phyloP scores from a whole-genome alignment of 148 eudicot species.

The Cornus suecica region DNA sequence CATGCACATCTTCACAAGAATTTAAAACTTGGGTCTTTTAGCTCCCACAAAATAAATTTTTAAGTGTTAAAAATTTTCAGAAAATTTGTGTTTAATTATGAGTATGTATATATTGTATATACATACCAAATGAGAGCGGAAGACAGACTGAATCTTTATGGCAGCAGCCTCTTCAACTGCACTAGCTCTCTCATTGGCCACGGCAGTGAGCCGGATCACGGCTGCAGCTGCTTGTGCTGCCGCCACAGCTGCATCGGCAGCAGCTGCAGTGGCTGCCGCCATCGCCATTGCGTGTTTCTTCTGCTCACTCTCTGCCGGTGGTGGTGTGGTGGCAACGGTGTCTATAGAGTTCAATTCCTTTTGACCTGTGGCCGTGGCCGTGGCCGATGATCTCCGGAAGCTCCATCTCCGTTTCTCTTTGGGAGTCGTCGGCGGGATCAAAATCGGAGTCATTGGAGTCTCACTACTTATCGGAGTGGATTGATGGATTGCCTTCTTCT shows the following conservation, averaged over 20 bases:
- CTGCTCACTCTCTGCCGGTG: slow-evolving; percentile 24
- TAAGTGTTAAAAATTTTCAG: neutral
- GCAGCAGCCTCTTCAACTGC: slow-evolving; percentile 58
- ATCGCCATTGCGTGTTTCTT: slow-evolving; percentile 50
- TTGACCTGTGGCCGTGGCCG: slow-evolving; percentile 31
- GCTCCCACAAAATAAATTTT: too few relatives aligned
- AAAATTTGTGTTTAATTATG: neutral
- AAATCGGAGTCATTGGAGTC: slow-evolving; percentile 34
- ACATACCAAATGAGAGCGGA: slow-evolving; percentile 68
- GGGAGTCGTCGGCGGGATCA: slow-evolving; percentile 52
- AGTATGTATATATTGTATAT: neutral
- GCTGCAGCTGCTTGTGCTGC: slow-evolving; percentile 50
- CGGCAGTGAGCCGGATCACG: slow-evolving; percentile 23
- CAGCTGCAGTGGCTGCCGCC: slow-evolving; percentile 32
- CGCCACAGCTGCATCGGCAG: slow-evolving; percentile 34
- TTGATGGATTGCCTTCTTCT: slow-evolving; percentile 18
- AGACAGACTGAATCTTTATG: slow-evolving; percentile 70
- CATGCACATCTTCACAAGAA: neutral
- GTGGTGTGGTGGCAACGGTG: slow-evolving; percentile 13
- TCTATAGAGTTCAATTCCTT: slow-evolving; percentile 19
- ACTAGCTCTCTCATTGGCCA: slow-evolving; percentile 12
- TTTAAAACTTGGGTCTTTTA: neutral
- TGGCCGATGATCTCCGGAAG: slow-evolving; percentile 71
- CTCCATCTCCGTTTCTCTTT: slow-evolving; percentile 92
- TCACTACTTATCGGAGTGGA: neutral